A percentile compares a stretch with the other conserved stretches of the same genome.
Conservation (phyloP, 2,329 filamentous ascomycete species). For the Ophiostoma sp. region DNA sequence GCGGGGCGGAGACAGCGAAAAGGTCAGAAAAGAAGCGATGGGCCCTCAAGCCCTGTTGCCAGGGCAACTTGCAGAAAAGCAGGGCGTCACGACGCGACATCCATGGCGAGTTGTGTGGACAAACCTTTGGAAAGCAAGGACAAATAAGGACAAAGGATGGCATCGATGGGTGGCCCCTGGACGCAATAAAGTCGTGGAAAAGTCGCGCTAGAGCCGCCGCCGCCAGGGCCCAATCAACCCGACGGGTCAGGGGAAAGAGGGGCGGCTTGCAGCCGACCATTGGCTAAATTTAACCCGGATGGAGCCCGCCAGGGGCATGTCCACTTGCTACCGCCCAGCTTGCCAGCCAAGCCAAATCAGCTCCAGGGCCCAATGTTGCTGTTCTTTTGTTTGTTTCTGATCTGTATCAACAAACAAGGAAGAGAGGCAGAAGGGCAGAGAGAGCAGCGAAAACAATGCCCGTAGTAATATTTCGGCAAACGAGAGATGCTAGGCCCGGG, state of each 20-base stretch:
- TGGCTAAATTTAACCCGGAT: conserved; percentile 10
- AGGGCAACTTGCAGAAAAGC: conserved; percentile 14
- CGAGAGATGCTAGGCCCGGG: background rate
- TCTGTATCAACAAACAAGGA: conserved; percentile 11
- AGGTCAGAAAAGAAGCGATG: too few relatives aligned
- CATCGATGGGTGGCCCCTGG: background rate
- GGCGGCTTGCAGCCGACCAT: conserved; percentile 3
- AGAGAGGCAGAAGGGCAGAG: background rate
- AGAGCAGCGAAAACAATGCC: background rate
- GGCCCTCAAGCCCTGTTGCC: conserved; percentile 24
- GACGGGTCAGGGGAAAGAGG: conserved; percentile 18
- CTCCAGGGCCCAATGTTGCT: background rate
- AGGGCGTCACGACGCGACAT: conserved; percentile 17
- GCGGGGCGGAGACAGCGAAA: too few relatives aligned
- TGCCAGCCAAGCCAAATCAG: background rate
- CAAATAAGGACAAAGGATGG: background rate
- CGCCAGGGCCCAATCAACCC: conserved; percentile 8
- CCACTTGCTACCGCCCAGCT: background rate
- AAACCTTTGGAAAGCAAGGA: background rate
- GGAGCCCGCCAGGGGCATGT: background rate
- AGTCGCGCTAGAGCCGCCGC: conserved; percentile 15
- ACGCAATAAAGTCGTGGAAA: conserved; percentile 4
- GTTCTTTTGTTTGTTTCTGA: background rate
- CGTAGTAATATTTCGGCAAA: background rate
- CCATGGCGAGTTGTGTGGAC: conserved; percentile 4